Evolutionary conservation across 2,329 filamentous ascomycete species (phyloP).

Genomic region (Rosellinia necatrix): DNA sequence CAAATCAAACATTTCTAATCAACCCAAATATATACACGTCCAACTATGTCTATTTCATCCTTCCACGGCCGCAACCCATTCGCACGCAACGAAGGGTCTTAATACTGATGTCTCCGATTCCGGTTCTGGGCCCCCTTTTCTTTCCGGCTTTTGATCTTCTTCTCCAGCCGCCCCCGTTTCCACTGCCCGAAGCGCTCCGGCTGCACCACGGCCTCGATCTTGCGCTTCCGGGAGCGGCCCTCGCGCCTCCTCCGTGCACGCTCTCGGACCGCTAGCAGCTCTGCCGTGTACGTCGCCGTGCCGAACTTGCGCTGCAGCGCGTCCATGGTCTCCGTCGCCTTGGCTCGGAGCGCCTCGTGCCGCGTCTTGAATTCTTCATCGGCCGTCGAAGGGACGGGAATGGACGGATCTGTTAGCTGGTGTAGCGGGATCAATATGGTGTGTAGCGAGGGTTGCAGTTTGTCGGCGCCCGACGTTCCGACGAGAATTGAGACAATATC

Average conservation of each 20-base stretch:
- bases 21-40: constrained; percentile 14
- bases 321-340: constrained; percentile 78
- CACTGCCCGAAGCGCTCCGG: constrained; percentile 78
- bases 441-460: constrained; percentile 67
- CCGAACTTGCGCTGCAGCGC: constrained; percentile 84
- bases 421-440: constrained; percentile 67
- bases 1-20: neutral
- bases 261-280: constrained; percentile 73
- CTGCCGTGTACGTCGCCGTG: constrained; percentile 75
- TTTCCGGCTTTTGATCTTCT: constrained; percentile 83
- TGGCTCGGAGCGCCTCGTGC: constrained; percentile 72
- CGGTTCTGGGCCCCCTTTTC: constrained; percentile 75
- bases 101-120: constrained; percentile 73
- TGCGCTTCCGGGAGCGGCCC: constrained; percentile 79
- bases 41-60: neutral
- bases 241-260: constrained; percentile 73
- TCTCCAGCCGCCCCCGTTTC: constrained; percentile 83
- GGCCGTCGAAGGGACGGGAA: constrained; percentile 71
- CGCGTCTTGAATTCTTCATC: constrained; percentile 71
- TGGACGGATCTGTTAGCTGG: constrained; percentile 80
- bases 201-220: constrained; percentile 81
- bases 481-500: constrained; percentile 74
- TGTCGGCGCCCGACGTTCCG: constrained; percentile 60
- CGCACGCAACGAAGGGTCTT: constrained; percentile 41
- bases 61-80: too few relatives aligned